Conservation (phyloP, 1,284 basidiomycete genomes). For the Naganishia sp. region DNA sequence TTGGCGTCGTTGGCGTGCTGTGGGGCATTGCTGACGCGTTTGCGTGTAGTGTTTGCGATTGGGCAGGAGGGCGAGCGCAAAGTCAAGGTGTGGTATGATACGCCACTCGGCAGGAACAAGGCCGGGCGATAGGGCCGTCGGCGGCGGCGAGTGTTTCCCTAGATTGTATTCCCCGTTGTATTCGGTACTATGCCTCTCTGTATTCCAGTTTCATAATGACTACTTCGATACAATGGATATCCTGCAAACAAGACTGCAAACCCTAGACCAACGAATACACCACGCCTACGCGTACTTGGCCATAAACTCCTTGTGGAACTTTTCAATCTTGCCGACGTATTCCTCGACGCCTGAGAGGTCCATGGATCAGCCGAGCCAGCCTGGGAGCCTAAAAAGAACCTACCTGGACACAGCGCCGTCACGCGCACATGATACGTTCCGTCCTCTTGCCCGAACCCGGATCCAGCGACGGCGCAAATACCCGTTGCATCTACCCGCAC, state of each 20-base stretch:
- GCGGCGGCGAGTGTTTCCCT: neutral
- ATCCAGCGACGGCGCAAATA: slow-evolving; percentile 88
- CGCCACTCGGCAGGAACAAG: slow-evolving; percentile 27
- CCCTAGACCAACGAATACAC: neutral
- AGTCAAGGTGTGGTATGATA: slow-evolving; percentile 81
- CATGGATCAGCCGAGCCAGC: slow-evolving; percentile 37
- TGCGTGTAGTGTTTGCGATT: slow-evolving; percentile 68
- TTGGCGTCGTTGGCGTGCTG: slow-evolving; percentile 36
- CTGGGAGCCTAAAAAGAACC: slow-evolving; percentile 51
- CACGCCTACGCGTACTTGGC: slow-evolving; percentile 60
- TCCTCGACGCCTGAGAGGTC: slow-evolving; percentile 65
- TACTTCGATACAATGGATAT: neutral
- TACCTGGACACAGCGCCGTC: slow-evolving; percentile 75
- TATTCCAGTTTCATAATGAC: neutral
- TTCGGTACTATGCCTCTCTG: neutral
- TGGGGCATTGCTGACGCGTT: neutral
- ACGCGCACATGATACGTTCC: slow-evolving; percentile 84
- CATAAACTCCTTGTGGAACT: slow-evolving; percentile 78
- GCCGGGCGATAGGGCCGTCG: no score
- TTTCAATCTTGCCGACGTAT: slow-evolving; percentile 79
- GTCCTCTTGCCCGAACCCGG: slow-evolving; percentile 86
- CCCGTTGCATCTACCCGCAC: slow-evolving; percentile 67
- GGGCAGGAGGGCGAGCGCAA: slow-evolving; percentile 76
- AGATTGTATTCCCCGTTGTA: neutral
- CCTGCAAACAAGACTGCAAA: neutral